These are phyloP conservation scores for Laburnicola sp. DNA, from an alignment of 2,329 filamentous ascomycete genomes.

Conservation along the genomic window DNA sequence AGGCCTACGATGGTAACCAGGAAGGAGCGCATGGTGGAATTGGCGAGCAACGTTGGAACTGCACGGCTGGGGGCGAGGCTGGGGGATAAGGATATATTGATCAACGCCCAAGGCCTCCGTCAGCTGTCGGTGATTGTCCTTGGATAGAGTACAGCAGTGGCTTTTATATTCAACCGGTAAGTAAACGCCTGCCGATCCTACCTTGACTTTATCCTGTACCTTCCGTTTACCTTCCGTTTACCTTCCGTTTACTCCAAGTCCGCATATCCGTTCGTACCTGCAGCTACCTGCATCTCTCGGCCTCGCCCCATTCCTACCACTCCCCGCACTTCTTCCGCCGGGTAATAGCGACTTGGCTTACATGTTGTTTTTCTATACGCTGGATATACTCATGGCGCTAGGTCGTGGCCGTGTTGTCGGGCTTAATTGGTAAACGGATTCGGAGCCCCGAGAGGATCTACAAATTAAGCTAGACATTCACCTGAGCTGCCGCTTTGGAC, in stretches of 20 bases:
- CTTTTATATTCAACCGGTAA: not conserved
- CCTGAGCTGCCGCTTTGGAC: not conserved
- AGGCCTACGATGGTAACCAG: conserved; percentile 15
- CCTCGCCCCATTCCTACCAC: not conserved
- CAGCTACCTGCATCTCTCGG: not conserved
- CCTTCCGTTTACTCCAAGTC: not conserved
- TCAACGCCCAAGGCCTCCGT: too few species aligned
- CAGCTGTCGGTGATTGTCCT: not conserved
- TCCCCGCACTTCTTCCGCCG: not conserved
- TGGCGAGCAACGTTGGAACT: not conserved
- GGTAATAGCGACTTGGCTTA: not conserved
- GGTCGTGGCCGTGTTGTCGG: not conserved
- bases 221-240: not conserved
- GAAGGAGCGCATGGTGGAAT: not conserved
- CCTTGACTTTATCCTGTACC: too few species aligned
- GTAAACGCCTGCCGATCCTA: not conserved
- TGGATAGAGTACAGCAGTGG: conserved; percentile 1
- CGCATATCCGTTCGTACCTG: not conserved
- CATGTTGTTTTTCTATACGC: not conserved
- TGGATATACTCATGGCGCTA: not conserved
- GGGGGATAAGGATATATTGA: too few species aligned
- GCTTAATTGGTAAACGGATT: not conserved
- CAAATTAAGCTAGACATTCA: not conserved
- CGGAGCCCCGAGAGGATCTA: not conserved
- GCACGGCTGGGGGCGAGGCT: not conserved